These are phyloP conservation scores for Penicillium waksmanii DNA, from an alignment of 495 filamentous ascomycete genomes.

Conservation along the genomic window DNA sequence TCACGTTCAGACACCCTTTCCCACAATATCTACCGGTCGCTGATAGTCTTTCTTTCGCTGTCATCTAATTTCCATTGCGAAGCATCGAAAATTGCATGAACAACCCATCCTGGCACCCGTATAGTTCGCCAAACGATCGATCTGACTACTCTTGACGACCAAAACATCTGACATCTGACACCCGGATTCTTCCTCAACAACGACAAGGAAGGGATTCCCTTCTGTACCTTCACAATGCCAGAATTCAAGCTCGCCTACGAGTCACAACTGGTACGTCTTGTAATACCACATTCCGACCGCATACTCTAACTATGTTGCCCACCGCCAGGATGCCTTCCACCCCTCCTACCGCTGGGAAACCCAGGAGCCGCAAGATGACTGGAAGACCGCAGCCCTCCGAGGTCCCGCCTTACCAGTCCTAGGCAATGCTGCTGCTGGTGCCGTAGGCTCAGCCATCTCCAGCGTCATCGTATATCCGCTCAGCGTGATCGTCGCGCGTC, in stretches of 20 bases:
- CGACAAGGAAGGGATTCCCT: neutral
- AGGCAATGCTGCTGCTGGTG: conserved; percentile 85
- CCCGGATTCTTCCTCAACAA: conserved; percentile 1
- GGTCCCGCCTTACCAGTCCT: conserved; percentile 73
- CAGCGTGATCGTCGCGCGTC: conserved; percentile 79
- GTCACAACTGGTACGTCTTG: conserved; percentile 34
- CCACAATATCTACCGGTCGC: conserved; percentile 3
- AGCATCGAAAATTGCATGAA: neutral
- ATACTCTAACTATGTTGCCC: conserved; percentile 9
- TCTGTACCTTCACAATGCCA: conserved; percentile 28
- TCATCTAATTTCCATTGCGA: neutral
- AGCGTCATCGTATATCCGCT: conserved; percentile 82
- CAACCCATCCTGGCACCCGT: neutral
- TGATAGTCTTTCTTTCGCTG: neutral
- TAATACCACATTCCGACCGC: neutral
- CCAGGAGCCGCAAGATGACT: conserved; percentile 35
- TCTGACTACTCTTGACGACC: neutral
- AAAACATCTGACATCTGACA: conserved; percentile 9
- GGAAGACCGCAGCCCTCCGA: conserved; percentile 40
- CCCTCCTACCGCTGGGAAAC: conserved; percentile 53
- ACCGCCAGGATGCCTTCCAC: conserved; percentile 51
- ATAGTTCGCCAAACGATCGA: conserved; percentile 1
- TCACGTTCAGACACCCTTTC: conserved; percentile 24
- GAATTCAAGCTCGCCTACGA: conserved; percentile 40
- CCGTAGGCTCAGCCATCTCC: conserved; percentile 77